phyloP scores from a whole-genome alignment of 1,284 basidiomycete species.

The Boletellus dicymbophilus region DNA sequence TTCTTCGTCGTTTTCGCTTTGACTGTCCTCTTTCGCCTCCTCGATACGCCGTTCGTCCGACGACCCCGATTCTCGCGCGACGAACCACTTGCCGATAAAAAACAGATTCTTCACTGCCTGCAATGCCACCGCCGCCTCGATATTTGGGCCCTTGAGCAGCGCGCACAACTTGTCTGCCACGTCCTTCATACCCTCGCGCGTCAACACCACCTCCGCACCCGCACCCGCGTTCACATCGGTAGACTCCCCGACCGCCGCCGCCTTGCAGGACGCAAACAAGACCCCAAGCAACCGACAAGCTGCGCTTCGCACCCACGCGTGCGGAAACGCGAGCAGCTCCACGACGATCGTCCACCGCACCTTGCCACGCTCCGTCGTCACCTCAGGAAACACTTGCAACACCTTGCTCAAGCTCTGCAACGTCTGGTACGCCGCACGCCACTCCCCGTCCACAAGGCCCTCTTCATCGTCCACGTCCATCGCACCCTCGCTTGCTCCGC shows the following conservation, averaged over 20 bases:
- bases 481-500: slow-evolving; percentile 35
- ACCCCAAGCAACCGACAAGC: slow-evolving; percentile 78
- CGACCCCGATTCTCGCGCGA: slow-evolving; percentile 19
- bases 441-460: slow-evolving; percentile 65
- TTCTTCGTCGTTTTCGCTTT: slow-evolving; percentile 4
- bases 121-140: slow-evolving; percentile 78
- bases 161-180: slow-evolving; percentile 77
- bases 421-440: slow-evolving; percentile 86
- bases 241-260: slow-evolving; percentile 25
- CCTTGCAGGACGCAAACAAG: slow-evolving; percentile 53
- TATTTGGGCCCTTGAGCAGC: slow-evolving; percentile 81
- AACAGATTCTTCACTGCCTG: slow-evolving; percentile 96
- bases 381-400: slow-evolving; percentile 57
- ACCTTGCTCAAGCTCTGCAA: slow-evolving; percentile 70
- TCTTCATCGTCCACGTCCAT: slow-evolving; percentile 45
- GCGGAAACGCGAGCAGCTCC: slow-evolving; percentile 82
- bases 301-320: slow-evolving; percentile 91
- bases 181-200: slow-evolving; percentile 60
- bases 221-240: not conserved
- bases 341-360: slow-evolving; percentile 70
- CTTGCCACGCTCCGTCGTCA: slow-evolving; percentile 28
- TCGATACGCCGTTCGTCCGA: not conserved
- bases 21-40: slow-evolving; percentile 18
- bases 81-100: slow-evolving; percentile 87
- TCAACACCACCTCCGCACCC: slow-evolving; percentile 38